phyloP scores from a whole-genome alignment of 352 stramenopile genomes.

The Pythium plurisporium region DNA sequence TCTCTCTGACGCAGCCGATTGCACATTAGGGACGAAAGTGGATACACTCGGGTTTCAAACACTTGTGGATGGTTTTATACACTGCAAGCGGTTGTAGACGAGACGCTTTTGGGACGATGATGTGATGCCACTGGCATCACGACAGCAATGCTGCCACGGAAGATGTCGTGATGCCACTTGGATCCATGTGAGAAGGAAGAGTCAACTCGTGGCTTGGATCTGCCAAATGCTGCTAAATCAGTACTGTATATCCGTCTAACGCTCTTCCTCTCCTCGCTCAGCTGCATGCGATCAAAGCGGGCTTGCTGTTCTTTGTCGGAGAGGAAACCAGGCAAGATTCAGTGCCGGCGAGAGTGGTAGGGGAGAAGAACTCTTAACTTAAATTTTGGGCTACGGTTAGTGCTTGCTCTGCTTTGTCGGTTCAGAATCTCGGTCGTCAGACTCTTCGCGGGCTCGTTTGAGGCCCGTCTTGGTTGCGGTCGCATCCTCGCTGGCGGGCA shows the following conservation, averaged over 20 bases:
- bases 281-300: no score
- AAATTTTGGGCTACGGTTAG: not conserved
- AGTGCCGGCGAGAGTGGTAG: no score
- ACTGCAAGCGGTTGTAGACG: not conserved
- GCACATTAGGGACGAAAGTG: not conserved
- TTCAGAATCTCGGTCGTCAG: no score
- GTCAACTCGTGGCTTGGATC: conserved; percentile 15
- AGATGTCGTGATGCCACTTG: conserved; percentile 14
- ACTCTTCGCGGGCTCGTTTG: not conserved
- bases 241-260: no score
- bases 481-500: not conserved
- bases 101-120: conserved; percentile 8
- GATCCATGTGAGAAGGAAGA: not conserved
- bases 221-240: no score
- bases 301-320: no score
- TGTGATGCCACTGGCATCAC: conserved; percentile 20
- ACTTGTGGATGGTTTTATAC: not conserved
- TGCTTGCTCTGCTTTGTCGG: not conserved
- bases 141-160: not conserved
- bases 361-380: no score
- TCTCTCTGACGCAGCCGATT: not conserved
- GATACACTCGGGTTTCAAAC: conserved; percentile 11
- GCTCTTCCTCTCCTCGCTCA: no score
- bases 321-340: no score
- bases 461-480: not conserved